Evolutionary conservation across 2,329 filamentous ascomycete species (phyloP).

Genomic region (Cryphonectria carpinicola): DNA sequence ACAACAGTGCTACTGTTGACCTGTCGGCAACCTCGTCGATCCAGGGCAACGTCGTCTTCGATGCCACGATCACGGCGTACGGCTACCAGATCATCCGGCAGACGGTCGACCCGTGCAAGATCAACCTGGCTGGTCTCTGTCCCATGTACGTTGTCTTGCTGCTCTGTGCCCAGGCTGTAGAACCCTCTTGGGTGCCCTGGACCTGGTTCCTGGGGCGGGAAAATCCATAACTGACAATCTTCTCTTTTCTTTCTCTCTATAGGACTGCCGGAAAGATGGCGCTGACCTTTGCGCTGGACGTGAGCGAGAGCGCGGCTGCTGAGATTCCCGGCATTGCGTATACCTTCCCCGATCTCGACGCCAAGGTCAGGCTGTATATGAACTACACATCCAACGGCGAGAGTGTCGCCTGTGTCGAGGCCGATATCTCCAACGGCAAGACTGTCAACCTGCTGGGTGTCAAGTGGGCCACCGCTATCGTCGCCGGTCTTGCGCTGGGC

Average conservation of each 20-base stretch:
- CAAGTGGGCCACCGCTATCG: conserved; percentile 86
- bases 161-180: neutral
- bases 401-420: conserved; percentile 84
- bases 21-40: conserved; percentile 83
- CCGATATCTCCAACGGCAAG: conserved; percentile 85
- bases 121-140: conserved; percentile 75
- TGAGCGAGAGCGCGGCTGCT: conserved; percentile 60
- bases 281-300: conserved; percentile 70
- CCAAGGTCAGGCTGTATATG: conserved; percentile 80
- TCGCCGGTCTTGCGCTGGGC: conserved; percentile 80
- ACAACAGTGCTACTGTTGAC: conserved; percentile 72
- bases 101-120: conserved; percentile 75
- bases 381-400: conserved; percentile 65
- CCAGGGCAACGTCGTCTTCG: conserved; percentile 78
- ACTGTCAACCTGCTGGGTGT: conserved; percentile 88
- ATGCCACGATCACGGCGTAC: conserved; percentile 78
- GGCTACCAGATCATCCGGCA: conserved; percentile 73
- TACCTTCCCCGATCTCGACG: conserved; percentile 88
- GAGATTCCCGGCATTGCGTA: conserved; percentile 84
- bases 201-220: neutral
- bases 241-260: neutral
- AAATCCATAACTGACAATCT: neutral
- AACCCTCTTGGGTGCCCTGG: neutral
- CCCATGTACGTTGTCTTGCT: conserved; percentile 64
- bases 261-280: conserved; percentile 75